Evolutionary conservation across 1,284 basidiomycete species (phyloP).

Genomic region (Exobasidium cylindrosporum): DNA sequence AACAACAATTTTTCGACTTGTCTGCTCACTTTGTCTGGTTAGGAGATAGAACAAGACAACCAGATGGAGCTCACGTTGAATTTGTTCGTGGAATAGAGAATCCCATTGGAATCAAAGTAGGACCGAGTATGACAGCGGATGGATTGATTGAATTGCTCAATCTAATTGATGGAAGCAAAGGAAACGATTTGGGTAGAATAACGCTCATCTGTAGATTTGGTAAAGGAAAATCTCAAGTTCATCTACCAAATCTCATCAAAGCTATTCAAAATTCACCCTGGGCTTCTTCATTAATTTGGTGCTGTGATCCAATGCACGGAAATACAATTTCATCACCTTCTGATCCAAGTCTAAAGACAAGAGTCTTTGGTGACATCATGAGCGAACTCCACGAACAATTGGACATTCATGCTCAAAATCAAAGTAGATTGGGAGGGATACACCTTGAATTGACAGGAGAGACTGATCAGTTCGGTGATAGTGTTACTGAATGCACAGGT

Average conservation of each 20-base stretch:
- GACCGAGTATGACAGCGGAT: constrained; percentile 75
- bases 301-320: constrained; percentile 97
- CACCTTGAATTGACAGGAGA: constrained; percentile 96
- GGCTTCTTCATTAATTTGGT: constrained; percentile 72
- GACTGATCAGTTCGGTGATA: constrained; percentile 84
- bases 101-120: constrained; percentile 94
- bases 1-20: constrained; percentile 66
- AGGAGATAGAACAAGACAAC: constrained; percentile 89
- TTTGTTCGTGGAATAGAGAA: constrained; percentile 77
- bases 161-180: constrained; percentile 70
- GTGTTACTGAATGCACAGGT: constrained; percentile 68
- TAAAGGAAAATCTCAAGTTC: constrained; percentile 64
- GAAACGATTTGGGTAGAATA: constrained; percentile 72
- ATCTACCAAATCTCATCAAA: constrained; percentile 77
- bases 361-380: constrained; percentile 86
- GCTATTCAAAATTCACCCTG: constrained; percentile 77
- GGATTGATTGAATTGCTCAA: constrained; percentile 80
- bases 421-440: constrained; percentile 82
- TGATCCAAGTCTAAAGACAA: constrained; percentile 61
- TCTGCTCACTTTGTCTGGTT: constrained; percentile 96
- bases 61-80: constrained; percentile 90
- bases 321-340: constrained; percentile 59
- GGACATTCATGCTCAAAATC: constrained; percentile 63
- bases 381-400: constrained; percentile 61
- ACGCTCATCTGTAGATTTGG: constrained; percentile 93